Conservation (phyloP, 2,329 filamentous ascomycete genomes). For the Botryotinia globosa region DNA sequence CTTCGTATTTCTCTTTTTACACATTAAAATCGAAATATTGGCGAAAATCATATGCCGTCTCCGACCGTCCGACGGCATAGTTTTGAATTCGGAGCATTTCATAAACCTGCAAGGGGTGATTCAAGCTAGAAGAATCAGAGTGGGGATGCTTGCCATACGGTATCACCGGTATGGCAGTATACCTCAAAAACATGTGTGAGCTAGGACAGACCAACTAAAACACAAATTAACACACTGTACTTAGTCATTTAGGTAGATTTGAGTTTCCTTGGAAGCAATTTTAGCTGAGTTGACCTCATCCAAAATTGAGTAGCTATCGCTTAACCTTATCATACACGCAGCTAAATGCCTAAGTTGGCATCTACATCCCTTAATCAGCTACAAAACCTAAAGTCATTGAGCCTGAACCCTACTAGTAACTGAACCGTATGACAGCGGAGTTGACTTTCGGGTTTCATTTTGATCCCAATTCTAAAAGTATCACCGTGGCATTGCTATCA, state of each 20-base stretch:
- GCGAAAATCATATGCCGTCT: not conserved
- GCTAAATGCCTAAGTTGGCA: not conserved
- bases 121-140: conserved; percentile 1
- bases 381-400: not conserved
- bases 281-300: not conserved
- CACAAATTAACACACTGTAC: not conserved
- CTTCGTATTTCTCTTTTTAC: not conserved
- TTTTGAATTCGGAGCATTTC: not conserved
- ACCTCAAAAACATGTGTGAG: not conserved
- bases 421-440: not conserved
- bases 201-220: not conserved
- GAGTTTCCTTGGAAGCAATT: conserved; percentile 4
- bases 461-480: not conserved
- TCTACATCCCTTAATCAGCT: not conserved
- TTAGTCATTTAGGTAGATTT: not conserved
- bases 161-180: not conserved
- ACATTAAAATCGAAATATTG: not conserved
- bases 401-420: not conserved
- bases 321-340: conserved; percentile 1
- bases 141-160: not conserved
- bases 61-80: not conserved
- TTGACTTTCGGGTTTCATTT: not conserved
- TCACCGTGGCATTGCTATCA: not conserved
- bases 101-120: not conserved
- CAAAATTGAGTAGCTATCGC: not conserved